Evolutionary conservation across 257 asterid genomes (phyloP), one percentile per base, ranked within the genome.

Genomic region (Scutellaria barbata): DNA sequence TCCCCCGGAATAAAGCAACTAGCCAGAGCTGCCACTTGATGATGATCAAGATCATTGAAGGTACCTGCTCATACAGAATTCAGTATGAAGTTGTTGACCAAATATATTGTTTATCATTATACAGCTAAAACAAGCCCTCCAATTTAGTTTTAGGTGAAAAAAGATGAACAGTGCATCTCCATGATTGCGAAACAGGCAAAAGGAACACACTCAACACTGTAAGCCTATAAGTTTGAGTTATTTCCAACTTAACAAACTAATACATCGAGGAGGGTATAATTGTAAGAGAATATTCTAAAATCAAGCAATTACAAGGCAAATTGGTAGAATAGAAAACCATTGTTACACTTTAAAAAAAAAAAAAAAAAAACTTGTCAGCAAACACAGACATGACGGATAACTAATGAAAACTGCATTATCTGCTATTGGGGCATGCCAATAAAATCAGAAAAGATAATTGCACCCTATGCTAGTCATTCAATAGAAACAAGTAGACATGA

Each of bases 1-100:
- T 95, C 99, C 18, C 97, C 95, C 51, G 96, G 99, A 63, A 95
- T 80, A 76, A 95, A 95, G 85, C 98, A 95, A 84, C 98, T 95
- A 47, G 95, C 92, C 53, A 95, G 84, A 58, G 98, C 93, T 41
- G 98, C 99, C 68, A 92, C 81, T 81, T 95, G 97, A 80, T 89
- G 97, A 77, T 84, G 90, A 85, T 95, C 97, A 43, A 95, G 97
- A 81, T 92, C 95, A 76, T 88, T 95, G 84, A 95, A 95, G 68
- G 98, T 92, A 70, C 98, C 99, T 94, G 85, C 39, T 11, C 40
- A 55, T 33, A 63, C 10, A 35, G 41, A 13, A 71, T 63, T 74
- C 50, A 42, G 39, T 39, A 45, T 25, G 37, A 69, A 37, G 66
- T 48, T 40, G 67, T 63, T 7, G 40, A 77, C 51, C 51, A 77